A percentile compares a stretch with the other conserved stretches of the same genome.
Conservation (phyloP, 805 yeast species). For the Starmerella powellii region DNA sequence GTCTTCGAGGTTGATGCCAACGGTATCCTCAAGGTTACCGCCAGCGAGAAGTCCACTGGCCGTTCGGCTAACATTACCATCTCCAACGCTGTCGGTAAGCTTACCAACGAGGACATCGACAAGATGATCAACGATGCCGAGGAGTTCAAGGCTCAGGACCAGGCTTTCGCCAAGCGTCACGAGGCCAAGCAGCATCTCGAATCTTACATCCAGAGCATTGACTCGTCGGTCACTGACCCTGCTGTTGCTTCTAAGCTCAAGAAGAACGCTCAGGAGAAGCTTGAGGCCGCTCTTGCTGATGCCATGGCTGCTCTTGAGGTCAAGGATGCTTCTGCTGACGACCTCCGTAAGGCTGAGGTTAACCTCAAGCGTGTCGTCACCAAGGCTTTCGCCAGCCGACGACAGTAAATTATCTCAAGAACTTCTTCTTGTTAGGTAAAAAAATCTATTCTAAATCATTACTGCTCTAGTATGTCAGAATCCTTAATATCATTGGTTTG, state of each 20-base stretch:
- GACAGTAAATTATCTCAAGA: constrained; percentile 16
- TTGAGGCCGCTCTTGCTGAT: constrained; percentile 94
- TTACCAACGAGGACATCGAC: constrained; percentile 91
- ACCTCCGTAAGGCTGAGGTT: constrained; percentile 98
- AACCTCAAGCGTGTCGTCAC: constrained; percentile 98
- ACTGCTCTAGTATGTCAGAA: not conserved
- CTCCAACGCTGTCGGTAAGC: constrained; percentile 98
- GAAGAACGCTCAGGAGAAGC: constrained; percentile 94
- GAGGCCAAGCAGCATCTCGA: constrained; percentile 99
- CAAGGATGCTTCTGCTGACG: constrained; percentile 94
- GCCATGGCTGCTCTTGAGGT: constrained; percentile 96
- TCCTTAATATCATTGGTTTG: not conserved
- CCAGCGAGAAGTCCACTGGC: constrained; percentile 97
- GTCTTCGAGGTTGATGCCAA: constrained; percentile 98
- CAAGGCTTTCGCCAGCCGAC: constrained; percentile 96
- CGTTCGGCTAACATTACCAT: constrained; percentile 96
- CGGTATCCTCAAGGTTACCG: constrained; percentile 98
- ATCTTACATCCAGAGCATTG: constrained; percentile 93
- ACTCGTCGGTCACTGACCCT: constrained; percentile 95
- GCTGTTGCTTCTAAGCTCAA: constrained; percentile 93
- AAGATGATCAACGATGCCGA: constrained; percentile 98
- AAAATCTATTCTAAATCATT: not conserved
- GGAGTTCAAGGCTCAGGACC: constrained; percentile 97
- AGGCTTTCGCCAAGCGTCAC: constrained; percentile 98
- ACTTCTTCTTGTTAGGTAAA: not conserved